Evolutionary conservation across 345 rosid genomes (phyloP).

Genomic region (Mangifera indica): DNA sequence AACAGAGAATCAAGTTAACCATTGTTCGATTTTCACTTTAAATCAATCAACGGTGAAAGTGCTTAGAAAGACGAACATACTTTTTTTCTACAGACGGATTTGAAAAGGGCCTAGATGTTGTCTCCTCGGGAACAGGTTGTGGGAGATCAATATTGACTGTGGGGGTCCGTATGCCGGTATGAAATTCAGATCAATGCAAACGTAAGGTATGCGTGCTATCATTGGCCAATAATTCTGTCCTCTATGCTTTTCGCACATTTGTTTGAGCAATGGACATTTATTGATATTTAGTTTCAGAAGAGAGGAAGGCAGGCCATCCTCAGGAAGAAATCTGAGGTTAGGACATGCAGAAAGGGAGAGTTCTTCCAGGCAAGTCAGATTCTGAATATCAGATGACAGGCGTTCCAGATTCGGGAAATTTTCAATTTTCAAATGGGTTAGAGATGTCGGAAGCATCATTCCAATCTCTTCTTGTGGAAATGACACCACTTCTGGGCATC

Average conservation of each 20-base stretch:
- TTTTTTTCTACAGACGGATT: too few relatives aligned
- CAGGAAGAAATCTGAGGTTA: constrained; percentile 7
- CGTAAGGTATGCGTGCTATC: constrained; percentile 16
- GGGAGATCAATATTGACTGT: too few relatives aligned
- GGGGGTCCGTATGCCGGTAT: neutral
- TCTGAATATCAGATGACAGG: constrained; percentile 12
- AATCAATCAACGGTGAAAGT: too few relatives aligned
- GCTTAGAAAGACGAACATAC: neutral
- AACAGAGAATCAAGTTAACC: too few relatives aligned
- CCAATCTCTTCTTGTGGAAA: constrained; percentile 5
- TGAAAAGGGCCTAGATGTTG: neutral
- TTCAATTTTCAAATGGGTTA: neutral
- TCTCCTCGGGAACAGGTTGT: too few relatives aligned
- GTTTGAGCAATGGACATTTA: neutral
- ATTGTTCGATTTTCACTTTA: too few relatives aligned
- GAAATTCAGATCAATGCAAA: neutral
- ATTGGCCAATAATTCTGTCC: constrained; percentile 20
- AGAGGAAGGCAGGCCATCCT: neutral
- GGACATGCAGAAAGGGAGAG: constrained; percentile 7
- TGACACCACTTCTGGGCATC: constrained; percentile 13
- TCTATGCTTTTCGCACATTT: constrained; percentile 10
- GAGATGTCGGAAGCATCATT: constrained; percentile 15
- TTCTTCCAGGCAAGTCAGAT: constrained; percentile 18
- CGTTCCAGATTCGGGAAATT: constrained; percentile 21
- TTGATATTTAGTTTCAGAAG: neutral